Evolutionary conservation across 352 stramenopile genomes (phyloP), one percentile per base, ranked within the genome.

Genomic region (Phytophthora macrochlamydospora): DNA sequence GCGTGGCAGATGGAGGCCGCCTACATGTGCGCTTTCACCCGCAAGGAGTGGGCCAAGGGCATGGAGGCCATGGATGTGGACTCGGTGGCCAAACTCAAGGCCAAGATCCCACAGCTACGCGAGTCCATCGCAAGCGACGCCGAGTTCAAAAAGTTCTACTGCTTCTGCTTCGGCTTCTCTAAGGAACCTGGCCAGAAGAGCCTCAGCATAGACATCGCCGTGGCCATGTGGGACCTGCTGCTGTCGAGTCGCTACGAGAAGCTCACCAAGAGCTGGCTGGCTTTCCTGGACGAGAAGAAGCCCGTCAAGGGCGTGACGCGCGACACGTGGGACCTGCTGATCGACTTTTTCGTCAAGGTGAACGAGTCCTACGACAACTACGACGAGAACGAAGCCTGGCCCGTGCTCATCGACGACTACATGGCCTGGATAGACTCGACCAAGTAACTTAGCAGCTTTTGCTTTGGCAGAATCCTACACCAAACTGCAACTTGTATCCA

Each of bases 331-430:
- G 85, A 94, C 46, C 65, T 95, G 57, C 76, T 95, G 13, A 73
- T 92, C 29, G 89, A 96, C 57, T 96, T 96, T 42, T 92, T 95
- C 59, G 63, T 84, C 65, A 93, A 95, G 63, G 85, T 95, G 50
- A 62, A 83, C 54, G 75, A 86, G 14, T 90, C 82, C 24, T 94
- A 93, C 71, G 79, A 73, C 65, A 85, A 89, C 45, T 96, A 95
- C 80, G 85, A 96, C 71, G 89, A 95, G 72, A 96, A 94, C 70
- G 89, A 94, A 62, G 89, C 89, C 11, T 96, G 89, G 89, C 89
- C 89, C 31, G 89, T 96, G 67, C 83, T 96, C 51, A 94, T 96
- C 56, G 89, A 96, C 70, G 89, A 96, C 71, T 96, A 87, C 71
- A 94, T 96, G 86, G 69, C 70, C 38, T 94, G 87, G 82, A 88